Conservation (phyloP, 345 rosid species). For the Barbarea vulgaris region DNA sequence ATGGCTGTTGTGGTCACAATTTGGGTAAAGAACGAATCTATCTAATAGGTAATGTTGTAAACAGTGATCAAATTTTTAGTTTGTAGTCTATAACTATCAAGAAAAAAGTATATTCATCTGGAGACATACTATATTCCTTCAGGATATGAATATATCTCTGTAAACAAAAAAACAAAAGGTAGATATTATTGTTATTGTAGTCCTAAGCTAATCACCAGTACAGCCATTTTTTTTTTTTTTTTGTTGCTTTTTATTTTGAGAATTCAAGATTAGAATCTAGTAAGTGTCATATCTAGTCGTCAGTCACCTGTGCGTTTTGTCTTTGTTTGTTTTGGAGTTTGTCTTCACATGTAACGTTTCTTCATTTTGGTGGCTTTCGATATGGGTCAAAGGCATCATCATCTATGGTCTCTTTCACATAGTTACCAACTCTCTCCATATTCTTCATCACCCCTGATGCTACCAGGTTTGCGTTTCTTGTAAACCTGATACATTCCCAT, state of each 20-base stretch:
- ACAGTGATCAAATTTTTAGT: background rate
- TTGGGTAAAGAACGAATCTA: too few species aligned
- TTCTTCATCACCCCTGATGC: slow-evolving; percentile 65
- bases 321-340: background rate
- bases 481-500: slow-evolving; percentile 62
- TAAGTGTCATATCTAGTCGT: slow-evolving; percentile 22
- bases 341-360: background rate
- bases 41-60: background rate
- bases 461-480: slow-evolving; percentile 62
- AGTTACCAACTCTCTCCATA: slow-evolving; percentile 58
- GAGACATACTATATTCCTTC: background rate
- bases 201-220: slow-evolving; percentile 17
- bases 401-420: slow-evolving; percentile 56
- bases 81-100: background rate
- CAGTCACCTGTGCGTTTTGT: slow-evolving; percentile 24
- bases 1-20: too few species aligned
- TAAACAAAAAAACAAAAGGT: slow-evolving; percentile 24
- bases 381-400: slow-evolving; percentile 53
- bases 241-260: background rate
- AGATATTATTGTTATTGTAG: background rate
- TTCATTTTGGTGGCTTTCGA: slow-evolving; percentile 61
- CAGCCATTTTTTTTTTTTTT: slow-evolving; percentile 27
- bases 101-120: background rate
- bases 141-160: background rate
- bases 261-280: slow-evolving; percentile 11